phyloP scores from a whole-genome alignment of 495 filamentous ascomycete species.

The Penicillium soppii region DNA sequence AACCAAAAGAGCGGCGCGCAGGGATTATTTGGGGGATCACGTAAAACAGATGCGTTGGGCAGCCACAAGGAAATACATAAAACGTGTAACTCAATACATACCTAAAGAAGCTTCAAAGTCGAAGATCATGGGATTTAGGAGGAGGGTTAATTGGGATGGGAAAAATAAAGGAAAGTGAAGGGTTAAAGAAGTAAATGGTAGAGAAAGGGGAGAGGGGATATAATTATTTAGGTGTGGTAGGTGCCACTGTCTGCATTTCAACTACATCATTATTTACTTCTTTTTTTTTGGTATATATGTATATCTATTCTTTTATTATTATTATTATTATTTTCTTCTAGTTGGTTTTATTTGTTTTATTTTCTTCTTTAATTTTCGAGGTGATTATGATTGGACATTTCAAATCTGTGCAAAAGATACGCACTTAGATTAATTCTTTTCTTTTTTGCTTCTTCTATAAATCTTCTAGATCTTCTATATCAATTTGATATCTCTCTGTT shows the following conservation, averaged over 20 bases:
- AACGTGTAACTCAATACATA: too few species aligned
- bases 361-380: background rate
- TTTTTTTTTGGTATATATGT: background rate
- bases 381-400: too few species aligned
- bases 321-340: background rate
- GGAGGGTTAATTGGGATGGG: background rate
- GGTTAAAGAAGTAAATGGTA: conserved; percentile 8
- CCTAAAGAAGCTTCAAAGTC: background rate
- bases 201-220: conserved; percentile 10
- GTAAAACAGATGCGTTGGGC: background rate
- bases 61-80: background rate
- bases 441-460: background rate
- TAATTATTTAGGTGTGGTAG: conserved; percentile 31
- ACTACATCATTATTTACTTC: conserved; percentile 26
- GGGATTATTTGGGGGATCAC: background rate
- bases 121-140: background rate
- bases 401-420: background rate
- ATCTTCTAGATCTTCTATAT: conserved; percentile 4
- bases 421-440: too few species aligned
- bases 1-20: background rate
- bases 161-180: conserved; percentile 9
- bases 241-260: conserved; percentile 21
- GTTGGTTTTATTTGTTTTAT: background rate
- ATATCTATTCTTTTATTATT: background rate
- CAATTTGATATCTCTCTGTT: background rate